Evolutionary conservation across 2,329 filamentous ascomycete genomes (phyloP).

Genomic region (Periconia digitata): DNA sequence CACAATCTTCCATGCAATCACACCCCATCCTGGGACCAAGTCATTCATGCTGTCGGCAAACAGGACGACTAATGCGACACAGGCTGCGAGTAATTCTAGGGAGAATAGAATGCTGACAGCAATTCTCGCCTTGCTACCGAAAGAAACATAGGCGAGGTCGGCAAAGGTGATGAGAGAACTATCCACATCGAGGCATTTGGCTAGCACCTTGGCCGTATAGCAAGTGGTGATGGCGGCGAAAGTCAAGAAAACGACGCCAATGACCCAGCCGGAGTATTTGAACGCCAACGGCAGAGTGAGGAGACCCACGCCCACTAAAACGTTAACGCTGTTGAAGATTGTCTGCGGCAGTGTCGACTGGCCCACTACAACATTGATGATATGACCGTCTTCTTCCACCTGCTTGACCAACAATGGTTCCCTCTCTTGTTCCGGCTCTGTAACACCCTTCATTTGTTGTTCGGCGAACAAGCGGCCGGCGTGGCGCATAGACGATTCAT

Average conservation of each 20-base stretch:
- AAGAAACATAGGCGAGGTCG: constrained; percentile 88
- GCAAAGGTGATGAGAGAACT: constrained; percentile 88
- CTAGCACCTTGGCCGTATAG: constrained; percentile 83
- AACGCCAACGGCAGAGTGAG: constrained; percentile 86
- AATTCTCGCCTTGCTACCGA: constrained; percentile 78
- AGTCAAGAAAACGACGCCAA: constrained; percentile 73
- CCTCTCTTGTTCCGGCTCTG: constrained; percentile 49
- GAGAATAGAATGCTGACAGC: constrained; percentile 85
- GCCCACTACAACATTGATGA: constrained; percentile 81
- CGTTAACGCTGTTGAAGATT: constrained; percentile 94
- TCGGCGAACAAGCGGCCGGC: constrained; percentile 55
- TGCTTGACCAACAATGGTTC: constrained; percentile 85
- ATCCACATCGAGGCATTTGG: constrained; percentile 87
- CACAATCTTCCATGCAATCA: constrained; percentile 80
- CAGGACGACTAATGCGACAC: constrained; percentile 86
- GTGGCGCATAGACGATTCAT: constrained; percentile 59
- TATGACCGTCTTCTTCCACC: constrained; percentile 79
- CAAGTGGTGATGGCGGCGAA: constrained; percentile 75
- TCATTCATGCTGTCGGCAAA: constrained; percentile 90
- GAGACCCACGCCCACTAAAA: constrained; percentile 86
- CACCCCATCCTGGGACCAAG: constrained; percentile 70
- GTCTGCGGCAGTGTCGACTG: constrained; percentile 96
- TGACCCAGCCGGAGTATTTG: constrained; percentile 84
- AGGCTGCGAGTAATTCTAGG: constrained; percentile 82
- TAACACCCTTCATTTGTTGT: constrained; percentile 47